Evolutionary conservation across 2,329 filamentous ascomycete genomes (phyloP).

Genomic region (Pezicula radicicola): DNA sequence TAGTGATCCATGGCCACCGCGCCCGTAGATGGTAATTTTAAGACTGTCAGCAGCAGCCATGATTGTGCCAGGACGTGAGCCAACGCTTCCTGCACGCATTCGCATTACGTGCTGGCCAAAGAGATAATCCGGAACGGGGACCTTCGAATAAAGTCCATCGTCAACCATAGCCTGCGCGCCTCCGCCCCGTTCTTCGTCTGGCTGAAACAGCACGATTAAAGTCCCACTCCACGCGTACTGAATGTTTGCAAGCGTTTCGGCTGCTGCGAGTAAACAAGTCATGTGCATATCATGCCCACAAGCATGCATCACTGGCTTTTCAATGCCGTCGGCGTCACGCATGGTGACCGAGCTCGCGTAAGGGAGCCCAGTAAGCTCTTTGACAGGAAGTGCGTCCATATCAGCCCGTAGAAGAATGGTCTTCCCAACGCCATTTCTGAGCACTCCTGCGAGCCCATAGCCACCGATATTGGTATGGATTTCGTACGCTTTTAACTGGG

Average conservation of each 20-base stretch:
- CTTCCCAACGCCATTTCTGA: constrained; percentile 4
- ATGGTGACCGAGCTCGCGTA: constrained; percentile 40
- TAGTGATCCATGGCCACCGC: constrained; percentile 54
- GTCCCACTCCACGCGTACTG: constrained; percentile 54
- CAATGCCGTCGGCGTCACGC: constrained; percentile 31
- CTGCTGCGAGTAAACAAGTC: constrained; percentile 50
- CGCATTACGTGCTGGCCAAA: constrained; percentile 56
- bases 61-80: constrained; percentile 33
- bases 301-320: constrained; percentile 58
- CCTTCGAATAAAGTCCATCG: constrained; percentile 47
- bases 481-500: constrained; percentile 3
- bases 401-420: constrained; percentile 45
- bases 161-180: constrained; percentile 61
- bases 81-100: constrained; percentile 36
- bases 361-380: constrained; percentile 42
- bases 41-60: constrained; percentile 41
- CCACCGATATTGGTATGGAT: constrained; percentile 36
- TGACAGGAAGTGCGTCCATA: constrained; percentile 46
- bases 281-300: constrained; percentile 62
- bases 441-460: constrained; percentile 38
- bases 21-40: constrained; percentile 53
- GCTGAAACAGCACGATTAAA: constrained; percentile 61
- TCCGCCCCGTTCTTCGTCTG: constrained; percentile 58
- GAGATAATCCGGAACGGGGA: constrained; percentile 52
- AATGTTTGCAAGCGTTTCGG: constrained; percentile 46